Base-by-base conservation (phyloP, 176 grass and related monocot genomes). In the Raddia distichophylla region DNA sequence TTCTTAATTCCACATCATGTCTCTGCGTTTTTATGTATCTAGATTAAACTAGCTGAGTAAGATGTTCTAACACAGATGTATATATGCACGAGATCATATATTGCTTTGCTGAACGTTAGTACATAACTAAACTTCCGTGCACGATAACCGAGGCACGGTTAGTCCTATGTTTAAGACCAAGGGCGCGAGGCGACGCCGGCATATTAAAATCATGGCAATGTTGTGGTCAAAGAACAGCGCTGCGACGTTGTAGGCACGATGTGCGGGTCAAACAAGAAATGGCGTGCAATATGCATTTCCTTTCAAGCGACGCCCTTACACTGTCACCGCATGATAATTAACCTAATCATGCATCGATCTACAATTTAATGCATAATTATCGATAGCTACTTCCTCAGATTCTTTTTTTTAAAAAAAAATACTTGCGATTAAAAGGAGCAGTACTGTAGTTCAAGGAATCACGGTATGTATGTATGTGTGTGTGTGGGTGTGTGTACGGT, bases 221-320 rank as follows among this genome's bases (percentile, higher is more conserved):
- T 18, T 10, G 48, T 6, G 59, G 80, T 88, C 80, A 83, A 85
- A 81, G 76, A 87, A 82, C 78, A 86, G 40, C 1, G 66, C 55
- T 46, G 45, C 69, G 83, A 64, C 69, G 70, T 83, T 53, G 55
- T 71, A 75, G 86, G 83, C 86, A 75, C 74, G 45, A 83, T 76
- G 47, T 66, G 75, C 86, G 86, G 90, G 79, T 92, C 90, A 92
- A 83, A 80, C 83, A 76, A 89, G 55, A 78, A 86, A 86, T 43
- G 69, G 69, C 79, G 86, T 86, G 90, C 86, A 73, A 22, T 1
- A 27, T 49, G 51, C 75, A 80, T 82, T 77, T 79, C 64, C 83
- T 83, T 92, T 51, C 83, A 83, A 71, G 61, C 60, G 59, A 92
- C 79, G 90, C 80, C 75, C 74, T 37, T 83, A 43, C 63, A 56